Conservation (phyloP, 305 asterid species). For the Fraxinus sp. region DNA sequence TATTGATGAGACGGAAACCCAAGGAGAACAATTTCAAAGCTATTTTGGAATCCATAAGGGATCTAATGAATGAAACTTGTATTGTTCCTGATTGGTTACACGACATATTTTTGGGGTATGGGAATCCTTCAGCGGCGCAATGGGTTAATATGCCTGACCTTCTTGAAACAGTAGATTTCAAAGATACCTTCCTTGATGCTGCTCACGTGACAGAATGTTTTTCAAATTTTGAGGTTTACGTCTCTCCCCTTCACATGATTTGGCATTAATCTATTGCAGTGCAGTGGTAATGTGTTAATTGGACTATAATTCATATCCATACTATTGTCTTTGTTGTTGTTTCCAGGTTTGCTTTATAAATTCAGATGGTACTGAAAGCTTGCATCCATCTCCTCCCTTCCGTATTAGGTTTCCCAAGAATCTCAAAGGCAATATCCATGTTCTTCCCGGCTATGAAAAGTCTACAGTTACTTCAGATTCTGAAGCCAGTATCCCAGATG, state of each 20-base stretch:
- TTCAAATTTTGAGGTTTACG: conserved; percentile 74
- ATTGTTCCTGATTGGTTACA: conserved; percentile 98
- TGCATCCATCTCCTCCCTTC: conserved; percentile 70
- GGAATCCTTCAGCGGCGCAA: conserved; percentile 93
- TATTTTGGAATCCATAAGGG: conserved; percentile 94
- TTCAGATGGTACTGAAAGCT: conserved; percentile 67
- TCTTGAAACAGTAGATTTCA: conserved; percentile 79
- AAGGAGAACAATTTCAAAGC: conserved; percentile 99
- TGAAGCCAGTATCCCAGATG: conserved; percentile 36
- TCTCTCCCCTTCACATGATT: conserved; percentile 11
- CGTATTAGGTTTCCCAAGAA: conserved; percentile 66
- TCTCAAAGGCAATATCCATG: conserved; percentile 53
- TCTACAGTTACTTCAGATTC: conserved; percentile 38
- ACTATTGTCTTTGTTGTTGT: conserved; percentile 19
- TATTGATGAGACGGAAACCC: conserved; percentile 95
- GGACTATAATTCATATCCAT: conserved; percentile 2
- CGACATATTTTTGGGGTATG: conserved; percentile 96
- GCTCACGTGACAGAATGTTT: conserved; percentile 84
- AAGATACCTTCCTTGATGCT: conserved; percentile 87
- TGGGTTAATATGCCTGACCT: conserved; percentile 95
- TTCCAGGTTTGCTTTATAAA: conserved; percentile 71
- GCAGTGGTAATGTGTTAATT: neutral
- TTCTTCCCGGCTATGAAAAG: conserved; percentile 62
- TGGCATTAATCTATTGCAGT: conserved; percentile 17
- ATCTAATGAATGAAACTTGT: conserved; percentile 97